A percentile compares a stretch with the other conserved stretches of the same genome.
Evolutionary conservation across 371 early-diverging fungal species (phyloP).

Genomic region (Mortierella sp.): DNA sequence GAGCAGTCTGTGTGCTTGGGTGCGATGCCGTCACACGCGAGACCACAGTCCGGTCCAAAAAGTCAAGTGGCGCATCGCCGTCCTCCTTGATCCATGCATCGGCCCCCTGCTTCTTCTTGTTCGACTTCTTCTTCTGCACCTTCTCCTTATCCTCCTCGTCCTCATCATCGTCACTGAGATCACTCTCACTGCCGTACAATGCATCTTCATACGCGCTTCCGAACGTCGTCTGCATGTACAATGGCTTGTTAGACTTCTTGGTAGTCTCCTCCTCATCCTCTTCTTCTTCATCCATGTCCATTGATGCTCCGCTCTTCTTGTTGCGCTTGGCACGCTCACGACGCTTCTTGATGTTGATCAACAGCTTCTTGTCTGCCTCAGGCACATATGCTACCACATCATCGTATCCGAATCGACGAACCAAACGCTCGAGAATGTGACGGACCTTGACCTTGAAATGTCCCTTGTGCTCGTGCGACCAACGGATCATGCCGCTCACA

Average conservation of each 20-base stretch:
- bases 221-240: constrained; percentile 55
- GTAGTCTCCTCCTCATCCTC: constrained; percentile 56
- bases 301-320: constrained; percentile 54
- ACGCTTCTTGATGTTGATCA: constrained; percentile 93
- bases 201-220: constrained; percentile 91
- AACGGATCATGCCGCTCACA: constrained; percentile 76
- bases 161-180: constrained; percentile 81
- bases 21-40: constrained; percentile 74
- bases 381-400: constrained; percentile 84
- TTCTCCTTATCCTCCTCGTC: constrained; percentile 54
- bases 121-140: constrained; percentile 56
- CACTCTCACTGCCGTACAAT: constrained; percentile 91
- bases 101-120: constrained; percentile 57
- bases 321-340: constrained; percentile 89
- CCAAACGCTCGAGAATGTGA: constrained; percentile 93
- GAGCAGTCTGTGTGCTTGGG: constrained; percentile 49
- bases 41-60: constrained; percentile 88
- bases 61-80: constrained; percentile 89
- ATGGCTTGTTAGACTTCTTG: constrained; percentile 56
- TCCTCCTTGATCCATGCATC: constrained; percentile 82
- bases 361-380: constrained; percentile 88
- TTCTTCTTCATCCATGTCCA: constrained; percentile 62
- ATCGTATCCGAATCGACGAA: constrained; percentile 87
- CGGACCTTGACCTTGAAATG: constrained; percentile 92
- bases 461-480: constrained; percentile 88